Base-by-base conservation (phyloP, 148 eudicot genomes). In the Mesembryanthemum crystallinum region DNA sequence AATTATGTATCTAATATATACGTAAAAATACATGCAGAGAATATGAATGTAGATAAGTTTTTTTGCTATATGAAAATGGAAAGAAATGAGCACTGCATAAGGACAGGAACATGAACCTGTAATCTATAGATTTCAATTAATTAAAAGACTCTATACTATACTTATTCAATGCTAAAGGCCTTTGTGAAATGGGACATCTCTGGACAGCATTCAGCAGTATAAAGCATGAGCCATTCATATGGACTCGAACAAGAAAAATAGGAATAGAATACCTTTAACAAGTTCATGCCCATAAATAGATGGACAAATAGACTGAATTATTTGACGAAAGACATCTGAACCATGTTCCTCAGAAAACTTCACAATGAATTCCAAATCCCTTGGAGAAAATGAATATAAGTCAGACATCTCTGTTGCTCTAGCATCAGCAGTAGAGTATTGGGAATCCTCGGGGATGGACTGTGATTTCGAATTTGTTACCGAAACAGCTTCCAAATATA, bases 201-300 rank as follows among this genome's bases (percentile, higher is more conserved):
- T 32, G 11, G 0, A 4, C 11, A 8, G 15, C 37, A 33, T 33
- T 52, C 33, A 42, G 62, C 45, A 35, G 6, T 35, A 35, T 35
- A 2, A 35, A 35, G n/a, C n/a, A n/a, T n/a, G 17, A 52, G 57
- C 5, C 21, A 3, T 52, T 52, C 1, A 52, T 2, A 8, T 52
- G 12, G 5, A 3, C 21, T 13, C 3, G 3, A 3, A 52, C 10
- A 45, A 45, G 49, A 45, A 45, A 45, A 45, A 45, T 8, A 45
- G 61, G 64, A 65, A 37, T 28, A 28, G 42, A 54, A 45, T 20
- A 92, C 99, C 98, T 88, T 96, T 96, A 74, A 96, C 98, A 79
- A 96, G 91, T 79, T 96, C 99, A 68, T 96, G 99, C 70, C 99
- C 99, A 77, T 89, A 96, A 70, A 96, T 96, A 79, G 98, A 92